These are phyloP conservation scores for Yamadazyma jaroonii DNA, from an alignment of 1,139 yeast species.

Conservation along the genomic window DNA sequence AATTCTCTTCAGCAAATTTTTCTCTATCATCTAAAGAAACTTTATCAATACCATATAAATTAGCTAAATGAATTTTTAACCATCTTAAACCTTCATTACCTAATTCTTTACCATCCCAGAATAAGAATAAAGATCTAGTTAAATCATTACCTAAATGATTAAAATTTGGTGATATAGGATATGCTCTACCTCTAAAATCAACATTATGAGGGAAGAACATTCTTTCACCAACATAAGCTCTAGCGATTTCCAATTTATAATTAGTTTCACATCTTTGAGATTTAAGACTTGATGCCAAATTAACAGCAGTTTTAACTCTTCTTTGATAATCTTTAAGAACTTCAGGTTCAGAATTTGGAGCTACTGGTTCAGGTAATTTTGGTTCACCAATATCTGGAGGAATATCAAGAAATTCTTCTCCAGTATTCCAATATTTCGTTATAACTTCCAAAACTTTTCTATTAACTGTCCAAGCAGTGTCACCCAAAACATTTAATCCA, in stretches of 20 bases:
- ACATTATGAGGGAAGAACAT: conserved; percentile 91
- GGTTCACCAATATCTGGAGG: conserved; percentile 63
- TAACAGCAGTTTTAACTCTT: conserved; percentile 52
- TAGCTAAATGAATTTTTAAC: conserved; percentile 89
- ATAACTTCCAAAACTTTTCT: conserved; percentile 65
- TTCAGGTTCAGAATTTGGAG: conserved; percentile 67
- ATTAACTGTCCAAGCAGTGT: conserved; percentile 92
- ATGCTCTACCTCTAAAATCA: conserved; percentile 95
- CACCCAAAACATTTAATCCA: conserved; percentile 86
- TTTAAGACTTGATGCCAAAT: conserved; percentile 63
- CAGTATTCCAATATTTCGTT: conserved; percentile 83
- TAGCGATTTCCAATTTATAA: conserved; percentile 90
- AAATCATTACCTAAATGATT: conserved; percentile 89
- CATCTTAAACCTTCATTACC: conserved; percentile 78
- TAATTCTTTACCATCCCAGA: conserved; percentile 83
- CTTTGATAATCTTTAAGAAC: conserved; percentile 68
- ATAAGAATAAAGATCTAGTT: conserved; percentile 78
- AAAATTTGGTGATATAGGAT: conserved; percentile 81
- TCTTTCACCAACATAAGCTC: conserved; percentile 87
- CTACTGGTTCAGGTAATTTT: conserved; percentile 62
- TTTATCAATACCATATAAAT: conserved; percentile 85
- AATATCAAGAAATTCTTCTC: conserved; percentile 74
- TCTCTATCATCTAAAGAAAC: conserved; percentile 75
- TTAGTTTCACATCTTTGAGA: conserved; percentile 93
- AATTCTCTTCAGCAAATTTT: conserved; percentile 63